Evolutionary conservation across 164 flowering plant species (phyloP).

Genomic region (Paratinospora sagittata): DNA sequence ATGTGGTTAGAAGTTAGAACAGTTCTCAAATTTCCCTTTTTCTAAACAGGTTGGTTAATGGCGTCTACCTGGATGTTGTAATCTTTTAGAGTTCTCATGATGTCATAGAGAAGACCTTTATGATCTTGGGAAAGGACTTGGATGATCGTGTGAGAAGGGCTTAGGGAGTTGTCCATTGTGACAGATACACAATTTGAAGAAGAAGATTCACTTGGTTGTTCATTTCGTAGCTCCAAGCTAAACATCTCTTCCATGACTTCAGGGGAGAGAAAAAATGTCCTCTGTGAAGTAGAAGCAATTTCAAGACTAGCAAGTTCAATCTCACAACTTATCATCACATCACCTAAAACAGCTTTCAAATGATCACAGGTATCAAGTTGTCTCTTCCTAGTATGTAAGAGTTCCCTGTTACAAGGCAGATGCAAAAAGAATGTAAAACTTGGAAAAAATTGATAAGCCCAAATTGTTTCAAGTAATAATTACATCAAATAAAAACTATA

Average conservation of each 20-base stretch:
- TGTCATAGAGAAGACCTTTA: conserved; percentile 89
- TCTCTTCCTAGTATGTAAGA: conserved; percentile 63
- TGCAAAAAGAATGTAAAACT: not conserved
- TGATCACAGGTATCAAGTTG: conserved; percentile 45
- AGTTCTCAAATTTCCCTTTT: not conserved
- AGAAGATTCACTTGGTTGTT: conserved; percentile 24
- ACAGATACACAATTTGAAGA: conserved; percentile 37
- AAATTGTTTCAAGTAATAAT: no score
- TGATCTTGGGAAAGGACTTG: conserved; percentile 80
- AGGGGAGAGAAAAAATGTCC: conserved; percentile 54
- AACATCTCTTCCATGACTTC: conserved; percentile 45
- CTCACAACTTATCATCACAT: conserved; percentile 58
- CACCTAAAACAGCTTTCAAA: conserved; percentile 45
- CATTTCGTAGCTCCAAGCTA: conserved; percentile 25
- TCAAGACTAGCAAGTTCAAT: conserved; percentile 60
- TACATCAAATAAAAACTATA: not conserved
- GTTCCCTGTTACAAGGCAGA: conserved; percentile 47
- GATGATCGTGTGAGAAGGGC: conserved; percentile 82
- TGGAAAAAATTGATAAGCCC: not conserved
- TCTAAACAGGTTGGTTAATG: not conserved
- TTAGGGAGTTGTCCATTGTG: conserved; percentile 68
- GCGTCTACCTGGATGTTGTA: conserved; percentile 72
- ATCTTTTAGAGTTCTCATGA: conserved; percentile 87
- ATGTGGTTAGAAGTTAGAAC: not conserved
- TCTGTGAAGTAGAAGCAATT: conserved; percentile 46